Conservation (phyloP, 441 rosid genomes). For the Gossypium davidsonii region DNA sequence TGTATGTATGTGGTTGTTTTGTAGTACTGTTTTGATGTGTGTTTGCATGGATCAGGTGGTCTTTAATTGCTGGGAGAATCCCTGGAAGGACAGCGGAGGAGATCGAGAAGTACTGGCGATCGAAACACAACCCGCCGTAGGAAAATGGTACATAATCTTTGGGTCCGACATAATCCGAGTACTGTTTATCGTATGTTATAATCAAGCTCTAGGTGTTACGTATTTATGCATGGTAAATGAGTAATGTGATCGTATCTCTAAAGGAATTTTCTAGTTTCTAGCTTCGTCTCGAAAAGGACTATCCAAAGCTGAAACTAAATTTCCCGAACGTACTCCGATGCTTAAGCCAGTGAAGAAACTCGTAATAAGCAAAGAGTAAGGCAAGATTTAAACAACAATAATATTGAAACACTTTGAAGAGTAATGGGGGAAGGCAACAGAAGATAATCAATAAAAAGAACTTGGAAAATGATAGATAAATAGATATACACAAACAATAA, state of each 20-base stretch:
- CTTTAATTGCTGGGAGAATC: slow-evolving; percentile 60
- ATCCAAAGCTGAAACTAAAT: background rate
- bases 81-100: slow-evolving; percentile 62
- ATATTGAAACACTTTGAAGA: background rate
- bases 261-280: too few relatives aligned
- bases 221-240: too few relatives aligned
- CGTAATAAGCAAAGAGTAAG: background rate
- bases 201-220: background rate
- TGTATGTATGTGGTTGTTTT: background rate
- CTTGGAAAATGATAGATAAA: background rate
- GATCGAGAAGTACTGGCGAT: slow-evolving; percentile 55
- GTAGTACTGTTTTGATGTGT: background rate
- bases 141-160: background rate
- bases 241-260: too few relatives aligned
- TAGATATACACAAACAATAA: slow-evolving; percentile 17
- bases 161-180: background rate
- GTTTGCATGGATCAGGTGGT: slow-evolving; percentile 36
- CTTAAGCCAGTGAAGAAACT: background rate
- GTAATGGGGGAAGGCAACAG: background rate
- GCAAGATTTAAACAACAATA: background rate
- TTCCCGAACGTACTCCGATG: background rate
- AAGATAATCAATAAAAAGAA: background rate
- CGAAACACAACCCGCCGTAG: slow-evolving; percentile 10
- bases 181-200: background rate
- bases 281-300: too few relatives aligned